Evolutionary conservation across 495 filamentous ascomycete genomes (phyloP).

Genomic region (Cenococcum geophilum): DNA sequence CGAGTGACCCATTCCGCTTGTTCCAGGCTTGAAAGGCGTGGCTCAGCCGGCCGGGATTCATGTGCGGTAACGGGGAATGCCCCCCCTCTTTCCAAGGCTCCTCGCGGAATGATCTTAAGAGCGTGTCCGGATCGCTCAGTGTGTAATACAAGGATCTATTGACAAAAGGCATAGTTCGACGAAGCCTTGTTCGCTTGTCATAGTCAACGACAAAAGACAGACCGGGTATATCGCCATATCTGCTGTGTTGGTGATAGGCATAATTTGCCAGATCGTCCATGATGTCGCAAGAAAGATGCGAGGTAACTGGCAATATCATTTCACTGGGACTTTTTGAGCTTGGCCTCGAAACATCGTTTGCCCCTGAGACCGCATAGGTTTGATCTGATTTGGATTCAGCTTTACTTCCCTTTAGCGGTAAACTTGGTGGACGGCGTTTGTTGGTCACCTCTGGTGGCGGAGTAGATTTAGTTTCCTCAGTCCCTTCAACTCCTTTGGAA

Average conservation of each 20-base stretch:
- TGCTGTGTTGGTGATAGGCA: conserved; percentile 12
- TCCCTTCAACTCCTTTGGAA: not conserved
- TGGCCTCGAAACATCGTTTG: not conserved
- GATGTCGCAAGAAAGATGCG: conserved; percentile 35
- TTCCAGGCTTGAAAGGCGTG: conserved; percentile 31
- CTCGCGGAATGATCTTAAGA: conserved; percentile 59
- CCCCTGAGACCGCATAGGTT: not conserved
- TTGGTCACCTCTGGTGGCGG: not conserved
- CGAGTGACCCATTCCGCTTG: conserved; percentile 41
- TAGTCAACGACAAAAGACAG: conserved; percentile 21
- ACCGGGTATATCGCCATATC: conserved; percentile 2
- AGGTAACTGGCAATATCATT: conserved; percentile 14
- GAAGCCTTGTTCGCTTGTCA: conserved; percentile 15
- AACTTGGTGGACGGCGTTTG: not conserved
- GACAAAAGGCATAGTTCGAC: conserved; percentile 46
- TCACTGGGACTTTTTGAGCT: not conserved
- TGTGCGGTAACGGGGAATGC: conserved; percentile 22
- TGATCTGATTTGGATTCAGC: not conserved
- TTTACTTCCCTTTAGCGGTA: not conserved
- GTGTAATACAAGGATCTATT: conserved; percentile 71
- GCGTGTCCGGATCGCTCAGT: conserved; percentile 57
- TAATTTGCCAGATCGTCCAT: conserved; percentile 20
- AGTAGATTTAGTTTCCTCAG: not conserved
- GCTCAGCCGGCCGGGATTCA: conserved; percentile 46
- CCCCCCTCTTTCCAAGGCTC: conserved; percentile 28